phyloP scores from a whole-genome alignment of 1,139 yeast genomes.

The Debaryomyces fabryi region DNA sequence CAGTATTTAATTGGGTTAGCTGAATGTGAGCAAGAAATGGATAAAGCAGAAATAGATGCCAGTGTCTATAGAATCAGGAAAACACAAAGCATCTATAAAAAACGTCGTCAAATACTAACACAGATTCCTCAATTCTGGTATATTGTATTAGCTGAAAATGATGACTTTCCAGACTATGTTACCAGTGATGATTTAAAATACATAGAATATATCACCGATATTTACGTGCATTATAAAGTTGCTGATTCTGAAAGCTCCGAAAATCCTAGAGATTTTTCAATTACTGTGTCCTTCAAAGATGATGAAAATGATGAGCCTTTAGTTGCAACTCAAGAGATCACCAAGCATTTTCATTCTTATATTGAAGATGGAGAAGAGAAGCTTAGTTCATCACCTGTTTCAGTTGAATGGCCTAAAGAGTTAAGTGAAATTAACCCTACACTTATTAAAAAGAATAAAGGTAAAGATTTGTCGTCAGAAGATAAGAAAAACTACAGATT shows the following conservation, averaged over 20 bases:
- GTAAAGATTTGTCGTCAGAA: slow-evolving; percentile 41
- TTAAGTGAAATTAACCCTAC: slow-evolving; percentile 56
- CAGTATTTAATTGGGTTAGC: slow-evolving; percentile 41
- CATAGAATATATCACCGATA: slow-evolving; percentile 59
- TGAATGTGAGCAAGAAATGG: slow-evolving; percentile 58
- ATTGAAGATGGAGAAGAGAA: slow-evolving; percentile 55
- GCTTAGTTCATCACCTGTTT: slow-evolving; percentile 52
- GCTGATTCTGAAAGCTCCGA: slow-evolving; percentile 26
- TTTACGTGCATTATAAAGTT: slow-evolving; percentile 54
- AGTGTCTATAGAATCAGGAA: slow-evolving; percentile 51
- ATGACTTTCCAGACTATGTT: slow-evolving; percentile 72
- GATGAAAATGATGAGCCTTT: slow-evolving; percentile 32
- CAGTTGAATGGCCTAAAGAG: slow-evolving; percentile 61
- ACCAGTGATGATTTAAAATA: slow-evolving; percentile 69
- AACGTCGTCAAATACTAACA: slow-evolving; percentile 48
- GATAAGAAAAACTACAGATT: slow-evolving; percentile 63
- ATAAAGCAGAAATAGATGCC: slow-evolving; percentile 56
- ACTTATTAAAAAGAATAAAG: slow-evolving; percentile 37
- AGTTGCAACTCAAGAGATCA: slow-evolving; percentile 53
- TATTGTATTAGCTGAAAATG: slow-evolving; percentile 72
- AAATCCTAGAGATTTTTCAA: slow-evolving; percentile 54
- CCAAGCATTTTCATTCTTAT: slow-evolving; percentile 51
- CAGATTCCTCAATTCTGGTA: slow-evolving; percentile 75
- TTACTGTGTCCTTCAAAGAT: slow-evolving; percentile 53
- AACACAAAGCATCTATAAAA: slow-evolving; percentile 52